A percentile compares a stretch with the other conserved stretches of the same genome.
Evolutionary conservation across 148 eudicot species (phyloP).

Genomic region (Persicaria maculosa): DNA sequence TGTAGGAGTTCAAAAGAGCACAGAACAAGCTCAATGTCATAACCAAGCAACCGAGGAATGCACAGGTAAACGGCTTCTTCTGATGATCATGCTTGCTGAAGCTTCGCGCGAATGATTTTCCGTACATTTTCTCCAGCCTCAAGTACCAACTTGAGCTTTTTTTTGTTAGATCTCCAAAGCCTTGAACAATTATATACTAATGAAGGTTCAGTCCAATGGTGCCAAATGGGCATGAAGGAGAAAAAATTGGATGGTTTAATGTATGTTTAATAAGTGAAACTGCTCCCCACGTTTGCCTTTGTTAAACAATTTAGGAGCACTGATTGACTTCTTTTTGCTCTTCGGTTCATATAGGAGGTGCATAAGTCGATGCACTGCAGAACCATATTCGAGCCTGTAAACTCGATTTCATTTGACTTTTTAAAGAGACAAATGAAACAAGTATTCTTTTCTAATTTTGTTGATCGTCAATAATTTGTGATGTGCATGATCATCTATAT

Average conservation of each 20-base stretch:
- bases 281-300: not conserved
- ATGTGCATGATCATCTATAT: not conserved
- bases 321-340: not conserved
- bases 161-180: not conserved
- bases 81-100: constrained; percentile 22
- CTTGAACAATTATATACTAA: not conserved
- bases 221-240: not conserved
- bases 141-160: not conserved
- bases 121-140: constrained; percentile 19
- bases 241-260: not conserved
- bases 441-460: not conserved
- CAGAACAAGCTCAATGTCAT: constrained; percentile 20
- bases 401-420: not conserved
- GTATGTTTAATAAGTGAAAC: not conserved
- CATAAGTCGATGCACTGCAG: too few species aligned
- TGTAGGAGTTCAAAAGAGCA: constrained; percentile 17
- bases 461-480: not conserved
- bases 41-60: constrained; percentile 20
- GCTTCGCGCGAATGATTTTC: constrained; percentile 23
- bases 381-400: not conserved
- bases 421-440: not conserved
- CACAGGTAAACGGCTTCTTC: constrained; percentile 20
- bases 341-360: not conserved
- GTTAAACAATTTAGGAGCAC: not conserved
- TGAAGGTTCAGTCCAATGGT: not conserved